Evolutionary conservation across 31 red algal species (phyloP).

Genomic region (Odonthalia washingtoniensis): DNA sequence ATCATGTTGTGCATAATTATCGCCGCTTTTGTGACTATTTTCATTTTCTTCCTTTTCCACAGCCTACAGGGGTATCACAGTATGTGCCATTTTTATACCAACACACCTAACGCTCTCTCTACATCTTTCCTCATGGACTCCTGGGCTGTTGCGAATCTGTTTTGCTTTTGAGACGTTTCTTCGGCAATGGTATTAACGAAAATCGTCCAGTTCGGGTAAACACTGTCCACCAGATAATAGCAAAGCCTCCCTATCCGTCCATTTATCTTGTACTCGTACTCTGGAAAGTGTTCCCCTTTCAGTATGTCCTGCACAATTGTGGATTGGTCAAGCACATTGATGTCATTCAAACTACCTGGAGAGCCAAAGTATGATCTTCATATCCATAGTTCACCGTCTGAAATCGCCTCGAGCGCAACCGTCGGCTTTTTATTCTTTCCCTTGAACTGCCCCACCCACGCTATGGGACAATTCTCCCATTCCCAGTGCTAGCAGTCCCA

Average conservation of each 20-base stretch:
- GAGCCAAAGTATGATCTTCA: constrained; percentile 40
- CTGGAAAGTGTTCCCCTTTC: constrained; percentile 1
- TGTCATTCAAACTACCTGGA: constrained; percentile 33
- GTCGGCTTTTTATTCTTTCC: constrained; percentile 22
- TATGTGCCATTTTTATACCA: no score
- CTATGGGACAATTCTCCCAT: constrained; percentile 22
- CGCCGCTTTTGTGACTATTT: no score
- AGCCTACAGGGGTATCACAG: no score
- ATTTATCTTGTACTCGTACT: not conserved
- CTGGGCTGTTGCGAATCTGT: no score
- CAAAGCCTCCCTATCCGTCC: not conserved
- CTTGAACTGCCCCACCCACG: not conserved
- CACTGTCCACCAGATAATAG: constrained; percentile 37
- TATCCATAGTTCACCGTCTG: constrained; percentile 39
- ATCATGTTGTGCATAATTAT: no score
- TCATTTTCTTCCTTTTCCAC: no score
- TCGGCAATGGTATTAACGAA: no score
- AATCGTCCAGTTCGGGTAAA: no score
- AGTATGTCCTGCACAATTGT: not conserved
- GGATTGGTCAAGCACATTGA: constrained; percentile 36
- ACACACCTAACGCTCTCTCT: no score
- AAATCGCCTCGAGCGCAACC: constrained; percentile 29
- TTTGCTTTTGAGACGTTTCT: no score
- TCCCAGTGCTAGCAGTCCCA: not conserved
- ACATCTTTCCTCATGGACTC: no score